Base-by-base conservation (phyloP, 2,329 filamentous ascomycete species). In the Colletotrichum sp. region DNA sequence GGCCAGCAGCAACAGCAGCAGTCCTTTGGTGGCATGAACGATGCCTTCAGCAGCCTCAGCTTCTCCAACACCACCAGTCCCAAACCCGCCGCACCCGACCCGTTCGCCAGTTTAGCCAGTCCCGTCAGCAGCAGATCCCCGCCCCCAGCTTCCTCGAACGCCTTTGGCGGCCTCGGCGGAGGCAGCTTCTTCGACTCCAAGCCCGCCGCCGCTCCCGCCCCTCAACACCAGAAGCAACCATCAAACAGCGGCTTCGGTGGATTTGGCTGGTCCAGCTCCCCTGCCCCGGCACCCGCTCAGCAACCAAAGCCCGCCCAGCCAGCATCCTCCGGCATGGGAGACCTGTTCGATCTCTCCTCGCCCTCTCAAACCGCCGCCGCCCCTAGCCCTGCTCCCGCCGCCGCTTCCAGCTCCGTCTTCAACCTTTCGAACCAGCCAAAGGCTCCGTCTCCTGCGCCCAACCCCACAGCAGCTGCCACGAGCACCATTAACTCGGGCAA, bases 181-280 rank as follows among this genome's bases (percentile, higher is more conserved):
- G 95, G 96, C 64, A 91, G 94, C 82, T 97, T 98, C 85, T 98
- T 98, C 82, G 93, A 98, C 81, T 86, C 90, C 26, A 92, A 94
- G 80, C 90, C 93, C n/a, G 92, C 92, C 71, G 84, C 91, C 18
- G 84, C 89, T 12, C 84, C 87, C 68, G 82, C 88, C 28, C 75
- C 84, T 75, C 68, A 70, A 21, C 91, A 89, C 68, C 89, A 91
- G 68, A 84, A 86, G 44, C 87, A 89, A 79, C 86, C 88, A 10
- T 90, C 89, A 78, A 90, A 89, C 77, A 92, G 90, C 77, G 92
- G 90, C 24, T 92, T 94, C 80, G 93, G 94, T 78, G 91, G 90
- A 34, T 94, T 96, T 77, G 90, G 93, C 39, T 89, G 90, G 15
- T 92, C 93, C 73, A 86, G 87, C 55, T 86, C 89, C 9, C 83